phyloP scores from a whole-genome alignment of 306 rosid species.

The Luffa aegyptiaca region DNA sequence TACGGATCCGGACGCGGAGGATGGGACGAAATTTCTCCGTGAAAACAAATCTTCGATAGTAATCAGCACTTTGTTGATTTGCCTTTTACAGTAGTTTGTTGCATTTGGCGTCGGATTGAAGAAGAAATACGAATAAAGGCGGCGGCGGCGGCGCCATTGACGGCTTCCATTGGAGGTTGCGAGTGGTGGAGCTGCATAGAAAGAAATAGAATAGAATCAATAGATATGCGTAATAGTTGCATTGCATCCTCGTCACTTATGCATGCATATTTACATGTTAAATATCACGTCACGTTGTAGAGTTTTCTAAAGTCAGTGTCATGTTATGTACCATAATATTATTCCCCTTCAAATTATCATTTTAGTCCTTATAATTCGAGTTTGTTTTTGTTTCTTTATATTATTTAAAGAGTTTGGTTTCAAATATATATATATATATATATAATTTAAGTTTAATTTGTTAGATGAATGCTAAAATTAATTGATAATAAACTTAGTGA shows the following conservation, averaged over 20 bases:
- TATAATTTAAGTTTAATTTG: too few species aligned
- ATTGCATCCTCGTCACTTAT: not conserved
- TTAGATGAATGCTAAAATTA: too few species aligned
- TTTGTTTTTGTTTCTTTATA: too few species aligned
- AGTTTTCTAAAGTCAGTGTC: not conserved
- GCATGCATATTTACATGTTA: not conserved
- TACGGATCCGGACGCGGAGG: conserved; percentile 2
- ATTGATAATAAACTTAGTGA: too few species aligned
- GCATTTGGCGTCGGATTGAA: not conserved
- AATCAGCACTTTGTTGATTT: not conserved
- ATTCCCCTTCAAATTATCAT: too few species aligned
- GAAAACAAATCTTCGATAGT: not conserved
- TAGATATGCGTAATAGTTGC: not conserved
- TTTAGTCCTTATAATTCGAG: too few species aligned
- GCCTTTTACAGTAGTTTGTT: not conserved
- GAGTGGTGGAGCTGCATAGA: not conserved
- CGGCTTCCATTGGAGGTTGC: not conserved
- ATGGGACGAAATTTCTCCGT: not conserved
- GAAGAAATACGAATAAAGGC: not conserved
- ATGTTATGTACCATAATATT: not conserved
- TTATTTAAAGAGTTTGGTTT: too few species aligned
- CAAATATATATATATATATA: too few species aligned
- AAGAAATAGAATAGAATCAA: not conserved
- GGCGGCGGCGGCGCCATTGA: not conserved
- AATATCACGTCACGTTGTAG: not conserved